A percentile compares a stretch with the other conserved stretches of the same genome.
phyloP scores from a whole-genome alignment of 2,329 filamentous ascomycete species.

The Fulvia fulva region DNA sequence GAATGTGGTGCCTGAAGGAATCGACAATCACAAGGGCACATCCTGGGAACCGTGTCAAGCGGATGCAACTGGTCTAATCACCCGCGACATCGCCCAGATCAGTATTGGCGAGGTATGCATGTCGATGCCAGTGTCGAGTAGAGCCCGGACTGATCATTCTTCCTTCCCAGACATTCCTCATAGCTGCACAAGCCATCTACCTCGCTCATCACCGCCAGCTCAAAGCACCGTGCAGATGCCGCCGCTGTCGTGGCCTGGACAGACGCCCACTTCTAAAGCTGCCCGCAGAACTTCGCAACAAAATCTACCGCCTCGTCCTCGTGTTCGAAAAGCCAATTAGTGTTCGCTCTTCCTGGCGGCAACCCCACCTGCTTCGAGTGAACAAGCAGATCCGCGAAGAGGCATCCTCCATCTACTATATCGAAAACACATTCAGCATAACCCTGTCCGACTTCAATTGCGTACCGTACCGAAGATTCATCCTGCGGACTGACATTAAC shows the following conservation, averaged over 20 bases:
- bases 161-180: neutral
- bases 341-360: no score
- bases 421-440: constrained; percentile 8
- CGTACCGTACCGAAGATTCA: neutral
- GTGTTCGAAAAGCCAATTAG: neutral
- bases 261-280: neutral
- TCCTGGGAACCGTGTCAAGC: neutral
- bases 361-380: no score
- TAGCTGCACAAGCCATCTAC: neutral
- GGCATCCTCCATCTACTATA: constrained; percentile 10
- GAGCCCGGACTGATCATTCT: neutral
- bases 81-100: neutral
- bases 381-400: constrained; percentile 11
- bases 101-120: neutral
- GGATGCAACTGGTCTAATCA: neutral
- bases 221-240: neutral
- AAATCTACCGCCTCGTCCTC: neutral
- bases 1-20: no score
- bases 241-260: neutral
- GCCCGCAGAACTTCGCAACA: neutral
- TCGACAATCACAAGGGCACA: neutral
- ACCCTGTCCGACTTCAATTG: neutral
- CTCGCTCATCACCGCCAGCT: neutral
- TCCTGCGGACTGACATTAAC: neutral
- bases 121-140: no score